Evolutionary conservation across 1,284 basidiomycete species (phyloP).

Genomic region (Heliocybe sulcata): DNA sequence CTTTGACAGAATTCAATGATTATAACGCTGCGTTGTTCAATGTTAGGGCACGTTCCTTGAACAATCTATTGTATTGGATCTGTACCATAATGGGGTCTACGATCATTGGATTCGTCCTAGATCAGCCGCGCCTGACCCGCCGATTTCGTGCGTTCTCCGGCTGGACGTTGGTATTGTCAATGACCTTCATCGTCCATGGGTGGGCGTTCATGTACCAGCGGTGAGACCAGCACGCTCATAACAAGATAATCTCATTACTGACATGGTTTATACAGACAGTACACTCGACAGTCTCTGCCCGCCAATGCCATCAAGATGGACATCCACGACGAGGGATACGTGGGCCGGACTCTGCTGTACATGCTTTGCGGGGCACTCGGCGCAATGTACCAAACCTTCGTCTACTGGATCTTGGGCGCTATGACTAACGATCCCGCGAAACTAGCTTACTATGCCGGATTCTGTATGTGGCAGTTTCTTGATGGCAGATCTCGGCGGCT

Average conservation of each 20-base stretch:
- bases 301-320: background rate
- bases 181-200: background rate
- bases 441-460: constrained; percentile 42
- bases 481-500: background rate
- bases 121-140: background rate
- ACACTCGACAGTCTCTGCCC: background rate
- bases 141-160: background rate
- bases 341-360: background rate
- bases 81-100: constrained; percentile 30
- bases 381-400: constrained; percentile 52
- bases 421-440: constrained; percentile 55
- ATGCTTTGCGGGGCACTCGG: constrained; percentile 47
- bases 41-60: constrained; percentile 29
- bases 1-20: constrained; percentile 21
- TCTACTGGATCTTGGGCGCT: constrained; percentile 57
- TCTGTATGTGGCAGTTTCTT: background rate
- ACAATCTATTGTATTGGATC: constrained; percentile 30
- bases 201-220: background rate
- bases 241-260: background rate
- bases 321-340: background rate
- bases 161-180: background rate
- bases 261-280: background rate
- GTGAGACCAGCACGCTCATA: background rate
- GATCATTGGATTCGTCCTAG: constrained; percentile 26
- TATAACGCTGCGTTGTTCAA: constrained; percentile 31